phyloP scores from a whole-genome alignment of 192 early-diverging fungal species.

The Phlyctochytrium bullatum region DNA sequence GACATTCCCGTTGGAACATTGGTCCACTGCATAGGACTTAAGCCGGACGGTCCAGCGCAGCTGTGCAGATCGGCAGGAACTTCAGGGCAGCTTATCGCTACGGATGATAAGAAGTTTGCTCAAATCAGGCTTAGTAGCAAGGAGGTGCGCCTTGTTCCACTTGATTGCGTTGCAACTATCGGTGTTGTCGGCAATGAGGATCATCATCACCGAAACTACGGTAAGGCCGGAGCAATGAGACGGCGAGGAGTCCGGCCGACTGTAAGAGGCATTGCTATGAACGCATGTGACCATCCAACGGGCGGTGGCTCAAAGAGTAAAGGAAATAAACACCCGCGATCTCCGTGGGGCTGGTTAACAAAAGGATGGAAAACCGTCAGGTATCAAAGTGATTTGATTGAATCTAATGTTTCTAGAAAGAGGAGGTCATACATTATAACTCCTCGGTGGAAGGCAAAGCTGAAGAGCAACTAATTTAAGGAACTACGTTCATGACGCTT shows the following conservation, averaged over 20 bases:
- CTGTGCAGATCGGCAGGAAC: slow-evolving; percentile 84
- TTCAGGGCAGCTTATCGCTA: slow-evolving; percentile 79
- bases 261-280: slow-evolving; percentile 96
- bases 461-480: slow-evolving; percentile 12
- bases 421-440: slow-evolving; percentile 44
- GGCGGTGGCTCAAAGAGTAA: slow-evolving; percentile 97
- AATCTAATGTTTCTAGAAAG: slow-evolving; percentile 17
- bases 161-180: slow-evolving; percentile 78
- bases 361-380: slow-evolving; percentile 84
- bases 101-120: slow-evolving; percentile 69
- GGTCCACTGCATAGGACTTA: slow-evolving; percentile 83
- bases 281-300: slow-evolving; percentile 92
- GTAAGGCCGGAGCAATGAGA: slow-evolving; percentile 84
- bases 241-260: slow-evolving; percentile 84
- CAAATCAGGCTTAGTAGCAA: slow-evolving; percentile 83
- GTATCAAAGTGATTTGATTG: background rate
- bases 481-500: slow-evolving; percentile 14
- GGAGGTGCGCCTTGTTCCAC: slow-evolving; percentile 82
- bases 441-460: slow-evolving; percentile 42
- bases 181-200: slow-evolving; percentile 86
- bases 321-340: slow-evolving; percentile 80
- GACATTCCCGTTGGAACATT: slow-evolving; percentile 91
- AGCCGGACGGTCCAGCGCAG: slow-evolving; percentile 70
- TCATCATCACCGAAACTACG: slow-evolving; percentile 82
- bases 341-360: slow-evolving; percentile 88